Evolutionary conservation across 2,329 filamentous ascomycete species (phyloP), one percentile per base, ranked within the genome.

Genomic region (Raffaelea arxii): DNA sequence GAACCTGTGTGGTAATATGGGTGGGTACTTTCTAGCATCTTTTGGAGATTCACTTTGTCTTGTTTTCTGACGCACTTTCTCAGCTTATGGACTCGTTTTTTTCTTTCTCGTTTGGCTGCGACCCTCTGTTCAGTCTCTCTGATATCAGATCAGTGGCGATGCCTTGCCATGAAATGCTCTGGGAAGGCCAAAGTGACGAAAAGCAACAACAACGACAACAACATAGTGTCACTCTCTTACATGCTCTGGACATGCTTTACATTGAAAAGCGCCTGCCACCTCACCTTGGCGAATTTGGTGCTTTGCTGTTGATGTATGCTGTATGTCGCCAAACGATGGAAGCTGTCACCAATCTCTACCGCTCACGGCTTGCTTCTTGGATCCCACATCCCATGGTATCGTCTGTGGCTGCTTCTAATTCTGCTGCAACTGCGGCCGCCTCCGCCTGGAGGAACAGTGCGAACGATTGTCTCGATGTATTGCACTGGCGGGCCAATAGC

Each of bases 401-500:
- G 19, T 11, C 37, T 11, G 4, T 11, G 19, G 18, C 5, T 14
- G 21, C 12, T 11, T 7, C 18, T 6, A 21, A 40, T 9, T n/a
- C 21, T 11, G 6, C 37, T 6, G 6, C 37, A 11, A 9, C 18
- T 40, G 9, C 6, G 18, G 12, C 6, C 10, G 37, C 37, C n/a
- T 11, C 37, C 18, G n/a, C 25, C 27, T 43, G 41, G 41, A 18
- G 41, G 3, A 43, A 36, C 41, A 36, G 25, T 21, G 41, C 41
- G 25, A 4, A 36, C 18, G 41, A 43, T 30, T 43, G 41, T 21
- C 41, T 43, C 10, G 41, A 43, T n/a, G 19, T 43, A 6, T 30
- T 43, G 9, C 41, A 43, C 41, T 43, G 41, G 25, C 41, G 41
- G 3, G 41, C 41, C 27, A 43, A 43, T 14, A 32, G 27, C 27